phyloP scores from a whole-genome alignment of 129 eudicot genomes.

The Artemisia tridentata region DNA sequence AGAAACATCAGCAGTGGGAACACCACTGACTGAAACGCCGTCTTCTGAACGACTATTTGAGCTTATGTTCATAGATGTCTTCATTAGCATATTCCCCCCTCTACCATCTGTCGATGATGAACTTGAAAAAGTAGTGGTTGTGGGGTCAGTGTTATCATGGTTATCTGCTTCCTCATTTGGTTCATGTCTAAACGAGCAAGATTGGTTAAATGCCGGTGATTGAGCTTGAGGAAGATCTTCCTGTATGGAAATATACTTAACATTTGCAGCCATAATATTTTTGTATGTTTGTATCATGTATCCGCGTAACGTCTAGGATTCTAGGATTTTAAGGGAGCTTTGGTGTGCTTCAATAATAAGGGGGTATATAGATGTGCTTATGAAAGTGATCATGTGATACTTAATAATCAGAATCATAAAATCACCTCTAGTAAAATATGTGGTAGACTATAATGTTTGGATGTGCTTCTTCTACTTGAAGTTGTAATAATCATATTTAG shows the following conservation, averaged over 20 bases:
- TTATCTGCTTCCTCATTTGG: constrained; percentile 33
- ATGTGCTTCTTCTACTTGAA: neutral
- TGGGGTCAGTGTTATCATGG: constrained; percentile 19
- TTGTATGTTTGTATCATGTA: neutral
- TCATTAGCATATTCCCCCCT: constrained; percentile 15
- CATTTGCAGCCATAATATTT: constrained; percentile 12
- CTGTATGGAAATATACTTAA: constrained; percentile 31
- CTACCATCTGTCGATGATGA: constrained; percentile 33
- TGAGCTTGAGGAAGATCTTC: constrained; percentile 34
- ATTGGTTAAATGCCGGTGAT: constrained; percentile 37
- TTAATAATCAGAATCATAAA: neutral
- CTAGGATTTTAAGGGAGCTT: neutral
- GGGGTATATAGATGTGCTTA: neutral
- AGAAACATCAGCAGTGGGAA: constrained; percentile 26
- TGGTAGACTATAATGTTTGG: too few species aligned
- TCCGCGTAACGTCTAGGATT: neutral
- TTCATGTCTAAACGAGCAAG: constrained; percentile 22
- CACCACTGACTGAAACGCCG: constrained; percentile 24
- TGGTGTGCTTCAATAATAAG: neutral
- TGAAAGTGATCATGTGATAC: neutral
- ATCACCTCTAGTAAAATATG: too few species aligned
- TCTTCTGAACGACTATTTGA: constrained; percentile 24
- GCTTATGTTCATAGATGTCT: constrained; percentile 15
- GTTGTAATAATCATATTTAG: neutral
- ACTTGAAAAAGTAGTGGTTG: constrained; percentile 34